Conservation (phyloP, 2,329 filamentous ascomycete genomes). For the Colletotrichum orchidophilum region DNA sequence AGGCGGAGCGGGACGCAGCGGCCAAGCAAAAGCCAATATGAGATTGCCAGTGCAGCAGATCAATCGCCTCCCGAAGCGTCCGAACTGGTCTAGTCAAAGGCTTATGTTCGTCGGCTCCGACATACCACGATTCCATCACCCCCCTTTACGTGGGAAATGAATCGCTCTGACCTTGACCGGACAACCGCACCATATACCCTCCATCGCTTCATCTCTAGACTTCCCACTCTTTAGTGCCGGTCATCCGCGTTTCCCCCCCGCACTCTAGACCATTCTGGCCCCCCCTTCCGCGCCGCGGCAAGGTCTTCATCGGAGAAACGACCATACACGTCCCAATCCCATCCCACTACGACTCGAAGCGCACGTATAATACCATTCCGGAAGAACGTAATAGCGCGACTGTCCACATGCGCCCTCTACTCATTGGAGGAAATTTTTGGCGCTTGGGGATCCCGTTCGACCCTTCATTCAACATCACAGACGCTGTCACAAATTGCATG, state of each 20-base stretch:
- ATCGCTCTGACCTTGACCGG: background rate
- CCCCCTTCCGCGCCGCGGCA: background rate
- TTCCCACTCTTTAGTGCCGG: background rate
- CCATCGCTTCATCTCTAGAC: background rate
- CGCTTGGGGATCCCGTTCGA: background rate
- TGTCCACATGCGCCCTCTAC: background rate
- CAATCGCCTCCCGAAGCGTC: no score
- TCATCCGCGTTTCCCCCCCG: background rate
- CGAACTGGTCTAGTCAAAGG: background rate
- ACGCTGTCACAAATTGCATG: background rate
- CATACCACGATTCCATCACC: background rate
- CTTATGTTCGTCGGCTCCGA: background rate
- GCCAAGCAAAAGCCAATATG: background rate
- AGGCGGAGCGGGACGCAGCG: background rate
- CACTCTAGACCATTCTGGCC: background rate
- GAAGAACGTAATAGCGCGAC: conserved; percentile 1
- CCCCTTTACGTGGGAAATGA: background rate
- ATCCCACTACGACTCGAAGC: background rate
- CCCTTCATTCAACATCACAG: background rate
- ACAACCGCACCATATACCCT: background rate
- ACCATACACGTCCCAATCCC: background rate
- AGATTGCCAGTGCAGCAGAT: no score
- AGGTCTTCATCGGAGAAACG: background rate
- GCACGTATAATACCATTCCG: background rate
- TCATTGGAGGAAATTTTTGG: conserved; percentile 14